A percentile compares a stretch with the other conserved stretches of the same genome.
These are phyloP conservation scores for Fraxinus cuspidata DNA, from an alignment of 257 asterid genomes.

Conservation along the genomic window DNA sequence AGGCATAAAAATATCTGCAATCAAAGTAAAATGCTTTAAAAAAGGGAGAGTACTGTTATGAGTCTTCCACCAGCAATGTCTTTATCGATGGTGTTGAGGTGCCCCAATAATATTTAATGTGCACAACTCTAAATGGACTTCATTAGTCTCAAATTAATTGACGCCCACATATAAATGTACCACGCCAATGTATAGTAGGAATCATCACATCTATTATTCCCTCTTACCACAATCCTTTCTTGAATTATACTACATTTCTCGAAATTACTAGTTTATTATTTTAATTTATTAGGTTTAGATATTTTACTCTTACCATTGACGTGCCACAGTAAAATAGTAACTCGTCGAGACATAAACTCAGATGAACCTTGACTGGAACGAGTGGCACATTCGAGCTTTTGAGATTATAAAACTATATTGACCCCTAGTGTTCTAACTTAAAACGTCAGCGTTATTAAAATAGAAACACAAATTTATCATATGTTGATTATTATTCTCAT, in stretches of 20 bases:
- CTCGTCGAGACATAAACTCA: too few relatives aligned
- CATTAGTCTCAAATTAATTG: constrained; percentile 14
- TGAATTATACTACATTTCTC: neutral
- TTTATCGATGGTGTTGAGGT: constrained; percentile 12
- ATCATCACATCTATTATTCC: neutral
- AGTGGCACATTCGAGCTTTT: neutral
- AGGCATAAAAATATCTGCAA: neutral
- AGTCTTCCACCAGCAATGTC: constrained; percentile 27
- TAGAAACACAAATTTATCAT: too few relatives aligned
- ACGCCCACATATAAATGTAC: constrained; percentile 3
- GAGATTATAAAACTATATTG: too few relatives aligned
- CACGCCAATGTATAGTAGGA: constrained; percentile 6
- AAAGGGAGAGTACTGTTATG: neutral
- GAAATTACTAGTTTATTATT: neutral
- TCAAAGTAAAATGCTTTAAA: neutral
- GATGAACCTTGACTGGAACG: neutral
- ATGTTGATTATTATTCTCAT: neutral
- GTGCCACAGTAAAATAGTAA: neutral
- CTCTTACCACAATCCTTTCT: neutral
- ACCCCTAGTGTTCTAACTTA: neutral
- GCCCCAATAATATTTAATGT: constrained; percentile 1
- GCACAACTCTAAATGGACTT: constrained; percentile 21
- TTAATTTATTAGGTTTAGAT: too few relatives aligned
- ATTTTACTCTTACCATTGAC: too few relatives aligned
- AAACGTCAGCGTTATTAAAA: neutral